phyloP scores from a whole-genome alignment of 2,329 filamentous ascomycete genomes.

The Beauveria asiatica region DNA sequence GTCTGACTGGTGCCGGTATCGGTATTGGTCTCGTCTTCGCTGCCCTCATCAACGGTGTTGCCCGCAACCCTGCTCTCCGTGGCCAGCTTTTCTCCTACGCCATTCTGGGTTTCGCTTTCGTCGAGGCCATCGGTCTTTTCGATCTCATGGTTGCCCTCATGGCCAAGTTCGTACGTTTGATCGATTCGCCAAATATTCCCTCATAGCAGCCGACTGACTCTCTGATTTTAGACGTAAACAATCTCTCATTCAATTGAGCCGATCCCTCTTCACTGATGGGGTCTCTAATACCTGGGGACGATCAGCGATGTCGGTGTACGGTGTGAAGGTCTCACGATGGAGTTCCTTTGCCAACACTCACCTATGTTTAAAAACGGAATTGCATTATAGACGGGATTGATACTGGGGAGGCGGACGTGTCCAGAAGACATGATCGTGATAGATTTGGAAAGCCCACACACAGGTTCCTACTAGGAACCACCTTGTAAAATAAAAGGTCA shows the following conservation, averaged over 20 bases:
- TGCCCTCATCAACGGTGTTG: constrained; percentile 78
- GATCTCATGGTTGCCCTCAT: constrained; percentile 89
- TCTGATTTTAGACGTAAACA: constrained; percentile 27
- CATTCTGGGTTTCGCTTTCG: constrained; percentile 93
- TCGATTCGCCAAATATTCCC: background rate
- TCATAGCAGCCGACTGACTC: constrained; percentile 3
- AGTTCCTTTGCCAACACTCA: constrained; percentile 5
- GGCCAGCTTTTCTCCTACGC: constrained; percentile 91
- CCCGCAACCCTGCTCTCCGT: constrained; percentile 89
- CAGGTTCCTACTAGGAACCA: constrained; percentile 24
- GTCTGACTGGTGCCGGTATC: constrained; percentile 87
- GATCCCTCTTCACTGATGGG: constrained; percentile 11
- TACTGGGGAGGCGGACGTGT: constrained; percentile 19
- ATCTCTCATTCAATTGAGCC: constrained; percentile 16
- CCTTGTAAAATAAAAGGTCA: constrained; percentile 37
- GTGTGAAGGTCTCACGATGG: constrained; percentile 3
- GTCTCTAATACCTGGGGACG: constrained; percentile 12
- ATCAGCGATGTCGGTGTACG: constrained; percentile 11
- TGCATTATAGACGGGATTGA: constrained; percentile 13
- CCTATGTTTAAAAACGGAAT: constrained; percentile 12
- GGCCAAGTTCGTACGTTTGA: constrained; percentile 70
- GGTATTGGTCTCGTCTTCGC: constrained; percentile 94
- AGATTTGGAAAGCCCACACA: constrained; percentile 26
- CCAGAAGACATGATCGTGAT: constrained; percentile 26
- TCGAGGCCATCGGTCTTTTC: constrained; percentile 85